phyloP scores from a whole-genome alignment of 1,284 basidiomycete genomes.

The Somion occarium region DNA sequence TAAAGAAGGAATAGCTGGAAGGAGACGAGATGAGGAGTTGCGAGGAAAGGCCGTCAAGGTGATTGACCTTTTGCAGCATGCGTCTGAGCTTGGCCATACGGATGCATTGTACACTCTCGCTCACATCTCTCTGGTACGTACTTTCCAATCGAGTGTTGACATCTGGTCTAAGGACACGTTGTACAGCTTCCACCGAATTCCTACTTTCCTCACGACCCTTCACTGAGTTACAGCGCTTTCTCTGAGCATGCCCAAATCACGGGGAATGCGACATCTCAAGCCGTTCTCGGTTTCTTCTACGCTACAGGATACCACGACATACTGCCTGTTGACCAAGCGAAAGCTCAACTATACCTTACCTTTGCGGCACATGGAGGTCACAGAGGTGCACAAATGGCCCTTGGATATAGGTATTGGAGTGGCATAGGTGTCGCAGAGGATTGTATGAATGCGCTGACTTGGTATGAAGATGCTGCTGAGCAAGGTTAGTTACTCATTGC shows the following conservation, averaged over 20 bases:
- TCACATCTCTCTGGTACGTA: slow-evolving; percentile 65
- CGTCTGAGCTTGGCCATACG: slow-evolving; percentile 70
- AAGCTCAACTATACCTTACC: slow-evolving; percentile 89
- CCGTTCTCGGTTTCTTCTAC: slow-evolving; percentile 82
- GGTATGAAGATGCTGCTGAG: slow-evolving; percentile 86
- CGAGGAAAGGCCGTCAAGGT: slow-evolving; percentile 69
- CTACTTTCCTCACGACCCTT: slow-evolving; percentile 57
- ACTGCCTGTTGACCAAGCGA: slow-evolving; percentile 63
- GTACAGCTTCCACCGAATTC: slow-evolving; percentile 67
- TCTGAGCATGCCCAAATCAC: slow-evolving; percentile 57
- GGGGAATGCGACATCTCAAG: slow-evolving; percentile 81
- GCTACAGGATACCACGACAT: slow-evolving; percentile 77
- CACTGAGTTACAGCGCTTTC: slow-evolving; percentile 58
- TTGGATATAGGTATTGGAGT: slow-evolving; percentile 94
- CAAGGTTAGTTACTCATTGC: slow-evolving; percentile 64
- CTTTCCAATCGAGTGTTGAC: not conserved
- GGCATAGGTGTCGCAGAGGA: slow-evolving; percentile 90
- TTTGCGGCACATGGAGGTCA: slow-evolving; percentile 88
- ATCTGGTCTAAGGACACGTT: slow-evolving; percentile 5
- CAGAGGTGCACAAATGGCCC: slow-evolving; percentile 85
- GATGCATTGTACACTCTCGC: slow-evolving; percentile 75
- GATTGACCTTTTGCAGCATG: slow-evolving; percentile 71
- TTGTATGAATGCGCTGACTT: slow-evolving; percentile 76
- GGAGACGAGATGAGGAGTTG: slow-evolving; percentile 57
- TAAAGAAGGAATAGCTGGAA: slow-evolving; percentile 38